Base-by-base conservation (phyloP, 768 basidiomycete genomes). In the Hypsizygus marmoreus region DNA sequence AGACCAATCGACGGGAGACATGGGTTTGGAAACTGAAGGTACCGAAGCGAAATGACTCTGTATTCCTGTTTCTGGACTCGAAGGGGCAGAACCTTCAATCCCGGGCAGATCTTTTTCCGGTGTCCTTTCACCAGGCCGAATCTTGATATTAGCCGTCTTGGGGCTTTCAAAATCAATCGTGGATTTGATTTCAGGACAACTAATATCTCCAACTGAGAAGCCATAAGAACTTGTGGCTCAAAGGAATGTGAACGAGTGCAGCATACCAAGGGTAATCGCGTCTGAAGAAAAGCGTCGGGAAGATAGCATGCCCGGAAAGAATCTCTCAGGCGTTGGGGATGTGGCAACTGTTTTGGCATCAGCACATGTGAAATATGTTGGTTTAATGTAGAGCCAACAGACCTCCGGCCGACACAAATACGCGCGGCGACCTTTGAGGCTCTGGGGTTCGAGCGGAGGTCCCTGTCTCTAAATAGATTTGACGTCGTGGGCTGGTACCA, bases 1-100 rank as follows among this genome's bases (percentile, higher is more conserved):
- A 9, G 32, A 28, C 47, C 47, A 49, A 37, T 36, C 40, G 5
- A 34, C 47, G 19, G 40, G 40, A 26, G 47, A 49, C 23, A 42
- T 23, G 34, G 31, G 22, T 19, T 26, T 8, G 9, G 40, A 37
- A 41, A 23, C n/a, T 8, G 24, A 8, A 26, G 45, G 37, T 20
- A 20, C 36, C 10, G 30, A 25, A 8, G 4, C 16, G 13, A 47
- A 47, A 32, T n/a, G 45, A 14, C 19, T 23, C 14, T 40, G 38
- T 6, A 24, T 14, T n/a, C n/a, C n/a, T n/a, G n/a, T n/a, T n/a
- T n/a, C n/a, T n/a, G n/a, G n/a, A n/a, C n/a, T n/a, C n/a, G n/a
- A n/a, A n/a, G n/a, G n/a, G n/a, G n/a, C n/a, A n/a, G n/a, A n/a
- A n/a, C n/a, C n/a, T n/a, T n/a, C n/a, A n/a, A n/a, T n/a, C n/a